phyloP scores from a whole-genome alignment of 2,329 filamentous ascomycete genomes.

The Penicillium sp. region DNA sequence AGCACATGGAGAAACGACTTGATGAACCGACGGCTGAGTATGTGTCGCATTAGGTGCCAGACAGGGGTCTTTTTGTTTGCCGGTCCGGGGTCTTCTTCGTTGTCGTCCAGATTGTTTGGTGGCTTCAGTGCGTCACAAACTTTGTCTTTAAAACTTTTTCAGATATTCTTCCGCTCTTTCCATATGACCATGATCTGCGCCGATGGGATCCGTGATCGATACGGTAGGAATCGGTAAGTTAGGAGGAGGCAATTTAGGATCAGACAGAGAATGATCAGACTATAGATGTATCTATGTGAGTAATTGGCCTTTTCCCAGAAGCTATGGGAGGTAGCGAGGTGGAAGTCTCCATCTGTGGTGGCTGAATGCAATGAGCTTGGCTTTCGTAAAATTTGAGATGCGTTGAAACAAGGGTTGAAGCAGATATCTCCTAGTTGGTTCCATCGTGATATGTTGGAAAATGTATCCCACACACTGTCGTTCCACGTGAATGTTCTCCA shows the following conservation, averaged over 20 bases:
- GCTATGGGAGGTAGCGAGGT: constrained; percentile 5
- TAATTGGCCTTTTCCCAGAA: constrained; percentile 22
- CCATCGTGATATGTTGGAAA: constrained; percentile 23
- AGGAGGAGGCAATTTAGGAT: constrained; percentile 26
- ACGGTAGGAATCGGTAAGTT: constrained; percentile 23
- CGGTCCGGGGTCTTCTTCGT: not conserved
- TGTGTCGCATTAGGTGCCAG: constrained; percentile 1
- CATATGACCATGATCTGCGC: constrained; percentile 25
- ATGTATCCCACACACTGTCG: constrained; percentile 29
- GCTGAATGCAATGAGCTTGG: constrained; percentile 18
- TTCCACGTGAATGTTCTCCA: constrained; percentile 32
- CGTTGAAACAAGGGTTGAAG: constrained; percentile 35
- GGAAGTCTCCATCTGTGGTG: constrained; percentile 6
- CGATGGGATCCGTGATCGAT: constrained; percentile 27
- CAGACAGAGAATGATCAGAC: constrained; percentile 26
- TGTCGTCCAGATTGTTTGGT: not conserved
- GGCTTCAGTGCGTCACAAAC: not conserved
- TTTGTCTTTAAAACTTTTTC: constrained; percentile 18
- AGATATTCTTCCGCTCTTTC: constrained; percentile 22
- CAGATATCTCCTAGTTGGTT: constrained; percentile 27
- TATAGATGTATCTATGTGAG: constrained; percentile 31
- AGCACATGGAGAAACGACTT: constrained; percentile 12
- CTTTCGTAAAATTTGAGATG: constrained; percentile 28
- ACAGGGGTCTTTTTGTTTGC: not conserved
- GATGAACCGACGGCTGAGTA: constrained; percentile 11